Evolutionary conservation across 257 asterid genomes (phyloP), one percentile per base, ranked within the genome.

Genomic region (Nicotiana obtusifolia): DNA sequence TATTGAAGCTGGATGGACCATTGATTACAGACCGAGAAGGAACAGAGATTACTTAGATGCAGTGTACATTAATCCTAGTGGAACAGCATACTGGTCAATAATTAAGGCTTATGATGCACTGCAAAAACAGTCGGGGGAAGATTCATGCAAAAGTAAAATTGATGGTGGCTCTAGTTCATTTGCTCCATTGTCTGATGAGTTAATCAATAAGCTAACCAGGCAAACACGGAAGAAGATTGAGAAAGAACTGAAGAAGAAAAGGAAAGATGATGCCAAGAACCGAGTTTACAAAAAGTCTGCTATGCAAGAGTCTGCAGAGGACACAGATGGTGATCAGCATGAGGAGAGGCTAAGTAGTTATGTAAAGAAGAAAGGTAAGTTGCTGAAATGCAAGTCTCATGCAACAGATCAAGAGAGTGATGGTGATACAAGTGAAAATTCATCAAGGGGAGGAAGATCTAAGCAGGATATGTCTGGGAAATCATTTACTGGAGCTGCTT

Each of bases 1-100:
- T 37, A 54, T 90, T 61, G 89, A 89, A 75, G 82, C 94, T 16
- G 98, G 99, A 22, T 96, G 99, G 99, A 89, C 89, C 33, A 94
- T 96, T 83, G 99, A 96, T 87, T 92, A 94, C 82, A 90, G 99
- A 78, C 99, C 98, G n/a, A 90, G 99, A 88, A 87, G 91, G 85
- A 93, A 93, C 85, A 88, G 98, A 84, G 99, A 96, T 82, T 96
- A 96, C 89, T 90, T 91, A 66, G 99, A 96, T 89, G 97, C 98
- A 56, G 99, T 96, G 65, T 96, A 96, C 80, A 94, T 94, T 68
- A 92, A 87, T 77, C 97, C 97, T 19, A 82, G 69, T 81, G 99
- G 99, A 89, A 96, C 98, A 28, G 97, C 98, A 26, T 94, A 93
- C 85, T 96, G 99, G 99, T 96, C 99, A 14, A 94, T 96, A 77